phyloP scores from a whole-genome alignment of 2,329 filamentous ascomycete species.

The Hypomyces rosellus region DNA sequence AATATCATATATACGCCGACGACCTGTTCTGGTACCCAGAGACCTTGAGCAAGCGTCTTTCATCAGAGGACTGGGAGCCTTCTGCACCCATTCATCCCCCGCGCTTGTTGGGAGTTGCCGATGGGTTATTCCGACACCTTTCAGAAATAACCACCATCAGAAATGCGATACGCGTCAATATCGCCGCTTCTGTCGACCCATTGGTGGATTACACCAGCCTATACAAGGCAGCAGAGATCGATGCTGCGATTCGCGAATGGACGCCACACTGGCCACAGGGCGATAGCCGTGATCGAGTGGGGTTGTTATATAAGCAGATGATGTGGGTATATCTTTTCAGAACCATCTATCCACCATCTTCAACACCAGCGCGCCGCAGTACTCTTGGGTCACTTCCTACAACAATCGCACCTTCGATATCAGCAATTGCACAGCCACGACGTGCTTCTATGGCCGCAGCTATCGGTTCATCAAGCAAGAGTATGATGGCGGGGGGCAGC shows the following conservation, averaged over 20 bases:
- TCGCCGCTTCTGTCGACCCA: conserved; percentile 55
- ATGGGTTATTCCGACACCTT: conserved; percentile 74
- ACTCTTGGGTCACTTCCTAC: conserved; percentile 24
- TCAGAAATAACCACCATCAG: conserved; percentile 73
- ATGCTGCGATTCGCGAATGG: conserved; percentile 69
- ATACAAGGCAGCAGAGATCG: conserved; percentile 68
- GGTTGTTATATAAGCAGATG: conserved; percentile 58
- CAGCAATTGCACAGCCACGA: conserved; percentile 16
- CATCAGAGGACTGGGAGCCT: conserved; percentile 39
- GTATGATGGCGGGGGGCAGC: conserved; percentile 11
- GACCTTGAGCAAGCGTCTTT: conserved; percentile 29
- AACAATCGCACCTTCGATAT: conserved; percentile 8
- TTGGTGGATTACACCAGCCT: conserved; percentile 67
- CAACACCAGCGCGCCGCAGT: conserved; percentile 23
- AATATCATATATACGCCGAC: conserved; percentile 70
- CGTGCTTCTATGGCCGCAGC: conserved; percentile 31
- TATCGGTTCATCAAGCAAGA: conserved; percentile 18
- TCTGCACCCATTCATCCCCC: conserved; percentile 38
- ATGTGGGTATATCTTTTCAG: conserved; percentile 59
- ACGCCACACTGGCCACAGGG: conserved; percentile 54
- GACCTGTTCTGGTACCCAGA: conserved; percentile 49
- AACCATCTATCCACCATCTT: conserved; percentile 51
- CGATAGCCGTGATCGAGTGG: conserved; percentile 51
- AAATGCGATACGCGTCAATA: conserved; percentile 64
- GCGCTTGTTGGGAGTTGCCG: conserved; percentile 71